Evolutionary conservation across 2,329 filamentous ascomycete genomes (phyloP), one percentile per base, ranked within the genome.

Genomic region (Exophiala spinifera): DNA sequence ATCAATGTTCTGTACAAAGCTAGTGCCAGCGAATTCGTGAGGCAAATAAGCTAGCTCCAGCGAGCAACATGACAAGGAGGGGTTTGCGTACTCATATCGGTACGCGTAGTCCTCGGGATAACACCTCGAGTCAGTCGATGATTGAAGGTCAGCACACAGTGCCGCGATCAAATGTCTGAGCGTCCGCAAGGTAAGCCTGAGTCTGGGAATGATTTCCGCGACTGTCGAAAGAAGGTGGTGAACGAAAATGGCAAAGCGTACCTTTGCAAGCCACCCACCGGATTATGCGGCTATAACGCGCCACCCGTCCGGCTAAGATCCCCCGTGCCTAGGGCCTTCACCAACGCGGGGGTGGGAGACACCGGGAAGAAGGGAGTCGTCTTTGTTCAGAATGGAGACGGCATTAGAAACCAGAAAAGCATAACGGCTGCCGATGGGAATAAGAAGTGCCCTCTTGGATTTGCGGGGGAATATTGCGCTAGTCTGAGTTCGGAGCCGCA

Each of bases 271-370:
- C 23, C 23, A 25, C 8, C 46, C 53, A 42, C 8, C 36, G 53
- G 42, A 40, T 15, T 43, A 21, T 36, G 37, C 48, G 44, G 48
- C 39, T 52, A 14, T 49, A 25, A 40, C 43, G 37, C 48, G 49
- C 46, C 55, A 54, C 47, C 42, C 36, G 23, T 13, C 21, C 4
- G 19, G 48, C 33, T 52, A 14, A 37, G 34, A 40, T 37, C 28
- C 48, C 52, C 49, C 55, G 48, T 48, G n/a, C 42, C 36, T n/a
- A 13, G 20, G 3, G 19, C 51, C 53, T 40, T 47, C 51, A 47
- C 53, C 56, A 54, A 59, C 53, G 57, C 57, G 57, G 57, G 57
- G 53, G 53, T 31, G 28, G 56, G 17, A n/a, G 37, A 47, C 49
- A 56, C 37, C 36, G 46, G 42, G 15, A 23, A 47, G 15, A 31